These are phyloP conservation scores for Colletotrichum melonis DNA, from an alignment of 2,329 filamentous ascomycete species.

Conservation along the genomic window DNA sequence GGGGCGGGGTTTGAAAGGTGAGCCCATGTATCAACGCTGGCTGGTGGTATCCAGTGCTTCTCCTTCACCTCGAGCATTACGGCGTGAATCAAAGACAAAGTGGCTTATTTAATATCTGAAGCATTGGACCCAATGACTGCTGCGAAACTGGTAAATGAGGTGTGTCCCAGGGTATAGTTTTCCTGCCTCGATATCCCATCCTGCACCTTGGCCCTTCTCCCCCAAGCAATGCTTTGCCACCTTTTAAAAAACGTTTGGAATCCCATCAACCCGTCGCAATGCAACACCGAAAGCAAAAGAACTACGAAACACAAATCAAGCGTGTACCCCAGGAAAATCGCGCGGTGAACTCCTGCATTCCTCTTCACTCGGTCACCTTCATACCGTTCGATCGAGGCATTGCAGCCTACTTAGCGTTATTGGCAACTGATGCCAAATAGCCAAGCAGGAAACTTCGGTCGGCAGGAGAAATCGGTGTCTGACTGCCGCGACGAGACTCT, in stretches of 20 bases:
- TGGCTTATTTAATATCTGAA: background rate
- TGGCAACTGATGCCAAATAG: slow-evolving; percentile 72
- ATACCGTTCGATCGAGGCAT: background rate
- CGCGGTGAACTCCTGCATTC: background rate
- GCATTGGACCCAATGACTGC: slow-evolving; percentile 2
- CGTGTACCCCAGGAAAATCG: background rate
- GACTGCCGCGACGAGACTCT: slow-evolving; percentile 57
- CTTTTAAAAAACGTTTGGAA: slow-evolving; percentile 5
- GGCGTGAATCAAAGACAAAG: background rate
- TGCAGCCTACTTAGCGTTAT: slow-evolving; percentile 41
- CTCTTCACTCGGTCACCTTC: background rate
- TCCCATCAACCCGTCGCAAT: slow-evolving; percentile 21
- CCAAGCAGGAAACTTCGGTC: slow-evolving; percentile 82
- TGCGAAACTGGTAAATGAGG: slow-evolving; percentile 24
- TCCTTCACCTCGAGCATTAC: background rate
- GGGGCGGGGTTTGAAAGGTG: background rate
- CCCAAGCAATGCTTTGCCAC: slow-evolving; percentile 17
- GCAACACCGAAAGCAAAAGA: background rate
- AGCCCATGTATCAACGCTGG: background rate
- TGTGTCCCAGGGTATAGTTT: slow-evolving; percentile 30
- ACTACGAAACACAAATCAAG: slow-evolving; percentile 5
- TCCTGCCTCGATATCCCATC: slow-evolving; percentile 23
- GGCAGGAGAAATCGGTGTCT: slow-evolving; percentile 71
- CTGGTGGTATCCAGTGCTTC: background rate
- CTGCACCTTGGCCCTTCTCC: slow-evolving; percentile 11